These are phyloP conservation scores for Fusarium pseudonygamai DNA, from an alignment of 2,329 filamentous ascomycete species.

Conservation along the genomic window DNA sequence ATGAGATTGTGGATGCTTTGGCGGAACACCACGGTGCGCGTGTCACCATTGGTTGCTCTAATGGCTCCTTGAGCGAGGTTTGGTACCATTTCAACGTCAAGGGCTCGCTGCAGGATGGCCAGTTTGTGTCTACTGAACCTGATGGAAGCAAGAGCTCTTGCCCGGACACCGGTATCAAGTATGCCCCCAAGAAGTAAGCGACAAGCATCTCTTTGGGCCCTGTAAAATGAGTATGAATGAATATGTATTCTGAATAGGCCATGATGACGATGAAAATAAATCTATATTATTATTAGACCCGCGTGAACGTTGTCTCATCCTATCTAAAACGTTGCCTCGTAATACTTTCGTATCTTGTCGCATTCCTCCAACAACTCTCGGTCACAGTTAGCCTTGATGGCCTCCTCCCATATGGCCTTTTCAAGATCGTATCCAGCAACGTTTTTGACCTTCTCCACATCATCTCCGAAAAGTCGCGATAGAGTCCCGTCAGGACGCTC, in stretches of 20 bases:
- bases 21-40: constrained; percentile 61
- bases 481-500: constrained; percentile 10
- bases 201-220: background rate
- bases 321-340: constrained; percentile 29
- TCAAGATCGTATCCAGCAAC: constrained; percentile 38
- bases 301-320: background rate
- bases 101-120: constrained; percentile 67
- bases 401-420: constrained; percentile 39
- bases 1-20: constrained; percentile 68
- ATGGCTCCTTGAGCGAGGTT: constrained; percentile 59
- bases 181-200: constrained; percentile 39
- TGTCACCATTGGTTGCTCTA: constrained; percentile 67
- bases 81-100: constrained; percentile 72
- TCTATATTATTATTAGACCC: background rate
- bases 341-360: constrained; percentile 36
- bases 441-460: constrained; percentile 17
- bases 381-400: constrained; percentile 34
- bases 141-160: constrained; percentile 68
- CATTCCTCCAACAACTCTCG: constrained; percentile 32
- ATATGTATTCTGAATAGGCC: background rate
- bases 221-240: no score
- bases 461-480: constrained; percentile 32
- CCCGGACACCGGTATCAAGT: constrained; percentile 52
- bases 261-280: background rate
- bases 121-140: constrained; percentile 65